Evolutionary conservation across 2,329 filamentous ascomycete genomes (phyloP), one percentile per base, ranked within the genome.

Genomic region (Plectosphaerella cucumerina): DNA sequence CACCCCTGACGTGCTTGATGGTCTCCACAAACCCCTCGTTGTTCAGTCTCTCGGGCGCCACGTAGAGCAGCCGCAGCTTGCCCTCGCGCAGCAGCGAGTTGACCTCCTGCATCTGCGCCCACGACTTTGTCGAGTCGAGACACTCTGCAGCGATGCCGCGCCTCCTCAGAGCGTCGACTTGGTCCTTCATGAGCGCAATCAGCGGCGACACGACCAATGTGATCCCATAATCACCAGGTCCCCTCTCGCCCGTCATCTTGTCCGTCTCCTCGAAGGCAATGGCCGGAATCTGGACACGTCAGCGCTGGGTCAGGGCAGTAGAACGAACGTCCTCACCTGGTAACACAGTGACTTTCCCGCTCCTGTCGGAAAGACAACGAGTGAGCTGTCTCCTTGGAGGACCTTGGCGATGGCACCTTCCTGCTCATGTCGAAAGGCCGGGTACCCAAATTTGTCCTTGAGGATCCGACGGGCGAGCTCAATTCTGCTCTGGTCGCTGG

Each of bases 121-220:
- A 72, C 0, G 71, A 72, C 56, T 81, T 82, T 5, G 73, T 78
- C 0, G 80, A 84, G 58, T 84, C 78, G 11, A 83, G 65, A 6
- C 73, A 75, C 3, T 78, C 80, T 9, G 80, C 81, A 10, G 71
- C 58, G 10, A 84, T 73, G 1, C 74, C 74, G 23, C 72, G 70
- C 10, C 68, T 68, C 44, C 71, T 66, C 18, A 84, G 66, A 2
- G 75, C 73, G 55, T 84, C 80, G 1, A 81, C 78, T 56, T 84
- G 81, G 53, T 84, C 80, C 58, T 83, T 83, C 79, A 82, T 82
- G 49, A 83, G 59, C 2, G 78, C 78, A 48, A 82, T 78, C 3
- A 82, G 62, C 0, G 78, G 78, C 0, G 77, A 82, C 2, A 82
- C 76, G 3, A 82, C 76, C 6, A 83, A 70, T 1, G 77, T 82